Conservation (phyloP, 2,329 filamentous ascomycete genomes). For the Lecanicillium sp. region DNA sequence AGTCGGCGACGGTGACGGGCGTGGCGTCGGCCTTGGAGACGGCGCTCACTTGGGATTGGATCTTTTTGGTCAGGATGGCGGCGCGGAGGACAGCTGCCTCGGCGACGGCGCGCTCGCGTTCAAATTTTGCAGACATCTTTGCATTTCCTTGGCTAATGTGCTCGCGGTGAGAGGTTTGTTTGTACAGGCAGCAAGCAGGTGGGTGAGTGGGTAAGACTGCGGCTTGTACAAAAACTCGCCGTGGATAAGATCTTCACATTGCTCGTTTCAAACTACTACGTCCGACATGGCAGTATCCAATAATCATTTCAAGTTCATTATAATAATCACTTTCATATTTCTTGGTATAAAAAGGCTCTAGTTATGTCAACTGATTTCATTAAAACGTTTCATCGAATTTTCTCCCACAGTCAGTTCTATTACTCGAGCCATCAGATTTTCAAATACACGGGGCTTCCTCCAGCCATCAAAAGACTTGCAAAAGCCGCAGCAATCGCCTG, state of each 20-base stretch:
- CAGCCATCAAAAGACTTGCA: neutral
- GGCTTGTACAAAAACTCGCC: neutral
- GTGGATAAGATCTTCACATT: neutral
- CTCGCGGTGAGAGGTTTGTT: slow-evolving; percentile 6
- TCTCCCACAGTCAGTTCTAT: neutral
- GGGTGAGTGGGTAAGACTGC: neutral
- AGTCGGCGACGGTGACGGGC: slow-evolving; percentile 59
- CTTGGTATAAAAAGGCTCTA: no score
- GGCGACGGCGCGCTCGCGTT: slow-evolving; percentile 28
- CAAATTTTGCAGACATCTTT: slow-evolving; percentile 21
- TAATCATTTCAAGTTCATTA: no score
- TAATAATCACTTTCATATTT: slow-evolving; percentile 1
- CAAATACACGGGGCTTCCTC: slow-evolving; percentile 6
- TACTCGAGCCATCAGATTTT: slow-evolving; percentile 5
- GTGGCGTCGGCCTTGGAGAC: slow-evolving; percentile 52
- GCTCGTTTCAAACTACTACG: no score
- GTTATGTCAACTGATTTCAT: no score
- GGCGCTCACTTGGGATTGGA: slow-evolving; percentile 37
- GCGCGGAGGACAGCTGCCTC: slow-evolving; percentile 48
- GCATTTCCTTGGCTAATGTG: neutral
- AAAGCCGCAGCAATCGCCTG: neutral
- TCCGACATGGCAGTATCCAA: no score
- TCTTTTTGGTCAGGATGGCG: slow-evolving; percentile 48
- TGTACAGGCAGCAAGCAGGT: no score
- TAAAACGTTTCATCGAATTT: no score